Evolutionary conservation across 2,329 filamentous ascomycete species (phyloP), one percentile per base, ranked within the genome.

Genomic region (Thermothelomyces thermophilus): DNA sequence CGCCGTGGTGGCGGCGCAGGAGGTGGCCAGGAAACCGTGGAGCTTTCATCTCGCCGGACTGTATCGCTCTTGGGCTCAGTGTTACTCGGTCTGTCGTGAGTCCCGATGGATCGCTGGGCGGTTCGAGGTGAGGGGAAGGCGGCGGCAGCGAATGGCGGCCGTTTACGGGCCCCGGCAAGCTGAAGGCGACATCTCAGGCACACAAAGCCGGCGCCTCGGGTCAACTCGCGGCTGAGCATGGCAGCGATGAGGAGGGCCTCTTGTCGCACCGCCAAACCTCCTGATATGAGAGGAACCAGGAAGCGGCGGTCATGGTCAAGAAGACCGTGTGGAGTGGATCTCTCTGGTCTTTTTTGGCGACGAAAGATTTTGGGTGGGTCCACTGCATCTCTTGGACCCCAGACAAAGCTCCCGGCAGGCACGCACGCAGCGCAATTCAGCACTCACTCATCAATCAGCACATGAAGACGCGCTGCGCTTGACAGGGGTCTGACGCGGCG

Each of bases 171-270:
- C 24, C 57, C 54, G 39, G 65, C 61, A 48, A 68, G 62, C 55
- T 61, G 65, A 33, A 70, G 58, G 41, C 60, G 68, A 56, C 69
- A 71, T 62, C 65, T 59, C 44, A 70, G 58, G 61, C 69, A 71
- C 55, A 70, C 62, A 51, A 66, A 63, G 59, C 66, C 60, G 53
- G 63, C 54, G 57, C 65, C 60, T 52, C 63, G 53, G 26, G 61
- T 49, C 35, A 64, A 53, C 42, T 59, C 60, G 54, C 62, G 58
- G 44, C 65, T 47, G 55, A 70, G 63, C 69, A 71, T 70, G 48
- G 45, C 36, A 50, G 19, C 34, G n/a, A 42, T 54, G 10, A 3
- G 17, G 36, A 17, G 13, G 33, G 34, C 52, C 5, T 5, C 31
- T 48, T 33, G 39, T 28, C 28, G 48, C 33, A 48, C 44, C 31